Evolutionary conservation across 2,329 filamentous ascomycete species (phyloP), one percentile per base, ranked within the genome.

Genomic region (Beauveria brongniartii): DNA sequence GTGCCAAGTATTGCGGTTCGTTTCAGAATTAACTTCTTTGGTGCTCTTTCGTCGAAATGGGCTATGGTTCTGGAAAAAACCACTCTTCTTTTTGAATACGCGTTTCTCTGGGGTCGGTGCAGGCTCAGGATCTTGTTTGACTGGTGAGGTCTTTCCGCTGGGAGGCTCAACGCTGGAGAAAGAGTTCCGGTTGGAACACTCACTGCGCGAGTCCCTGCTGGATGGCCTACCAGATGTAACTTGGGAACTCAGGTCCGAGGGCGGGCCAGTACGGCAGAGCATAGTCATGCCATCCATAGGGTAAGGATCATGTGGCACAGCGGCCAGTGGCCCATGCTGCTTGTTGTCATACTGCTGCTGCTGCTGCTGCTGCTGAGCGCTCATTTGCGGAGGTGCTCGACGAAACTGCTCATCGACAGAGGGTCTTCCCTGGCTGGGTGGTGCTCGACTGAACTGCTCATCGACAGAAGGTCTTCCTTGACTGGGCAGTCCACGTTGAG

Each of bases 251-350:
- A 72, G 74, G 81, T 92, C 74, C 76, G 84, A 75, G 18, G 71
- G 69, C 44, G 87, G 83, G 4, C 86, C 89, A 44, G 90, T 87
- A 63, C 92, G 86, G 74, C 93, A 97, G 64, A 97, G 88, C 84
- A 97, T 96, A 0, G 93, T 97, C 92, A 97, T 97, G 5, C 92
- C 93, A 71, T 97, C 93, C 73, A 89, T 85, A 0, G 93, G 92
- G 71, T 97, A 97, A 10, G 94, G 91, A 67, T 97, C 95, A 68
- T 97, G 92, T 16, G 93, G 92, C 3, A 96, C 83, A 16, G 84
- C 75, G 4, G 86, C 80, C 63, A 90, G 84, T 26, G 86, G 81
- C 3, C 81, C 82, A 53, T 75, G 71, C 65, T 92, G 86, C 61
- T 76, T 78, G 44, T 72, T 66, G 24, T 60, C 57, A 12, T 60